Evolutionary conservation across 768 basidiomycete genomes (phyloP), one percentile per base, ranked within the genome.

Genomic region (Crassisporium funariophilum): DNA sequence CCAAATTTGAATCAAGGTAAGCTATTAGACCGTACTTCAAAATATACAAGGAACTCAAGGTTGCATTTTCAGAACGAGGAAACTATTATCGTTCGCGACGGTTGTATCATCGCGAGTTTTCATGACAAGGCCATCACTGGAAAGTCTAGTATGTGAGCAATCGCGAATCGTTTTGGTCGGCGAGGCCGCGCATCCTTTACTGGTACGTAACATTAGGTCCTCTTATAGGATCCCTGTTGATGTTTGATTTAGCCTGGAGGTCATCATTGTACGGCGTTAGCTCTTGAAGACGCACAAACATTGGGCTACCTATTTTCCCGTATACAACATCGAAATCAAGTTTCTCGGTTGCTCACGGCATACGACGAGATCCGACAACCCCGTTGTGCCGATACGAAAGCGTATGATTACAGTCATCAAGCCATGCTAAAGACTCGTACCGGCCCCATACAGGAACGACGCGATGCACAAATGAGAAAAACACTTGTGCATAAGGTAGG

Each of bases 221-320:
- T 34, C 25, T 17, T 9, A 27, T 39, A 5, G 9, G 9, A 25
- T 22, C 4, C 11, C 24, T 23, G 15, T 33, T 15, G 12, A 35
- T 5, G n/a, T 22, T 7, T 21, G 34, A 47, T 37, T 20, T 47
- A 84, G 83, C 81, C 81, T n/a, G 73, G 75, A 23, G 76, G 75
- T 1, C 70, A 74, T 22, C 77, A 84, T 57, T 70, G 71, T 19
- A 70, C 76, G 1, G 74, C 74, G 9, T 68, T 84, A 45, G 71
- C 70, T 4, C 66, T 85, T 16, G 84, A 87, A 63, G 85, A 86
- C 52, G 81, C 82, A 0, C 79, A 81, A 44, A 76, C 78, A 4
- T 62, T 85, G 13, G 81, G 77, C 15, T 74, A 69, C 38, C 71
- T 85, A n/a, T 84, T 86, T 58, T 73, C 78, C 15, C 73, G 75